Evolutionary conservation across 2,329 filamentous ascomycete genomes (phyloP).

Genomic region (Colletotrichum sp.): DNA sequence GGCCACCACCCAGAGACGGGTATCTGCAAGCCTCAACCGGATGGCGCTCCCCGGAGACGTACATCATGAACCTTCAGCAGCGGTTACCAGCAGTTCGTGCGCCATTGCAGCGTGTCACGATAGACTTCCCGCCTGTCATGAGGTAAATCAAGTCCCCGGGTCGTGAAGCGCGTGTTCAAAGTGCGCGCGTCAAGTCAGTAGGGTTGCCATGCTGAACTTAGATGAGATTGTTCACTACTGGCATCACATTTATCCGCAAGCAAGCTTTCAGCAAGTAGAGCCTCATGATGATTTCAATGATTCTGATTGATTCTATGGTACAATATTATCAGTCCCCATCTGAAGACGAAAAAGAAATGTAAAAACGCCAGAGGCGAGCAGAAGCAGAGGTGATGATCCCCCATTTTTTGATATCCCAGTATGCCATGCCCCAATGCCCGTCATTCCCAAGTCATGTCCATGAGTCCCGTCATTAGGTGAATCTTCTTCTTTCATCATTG

Average conservation of each 20-base stretch:
- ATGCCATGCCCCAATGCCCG: neutral
- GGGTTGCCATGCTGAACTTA: rapidly evolving
- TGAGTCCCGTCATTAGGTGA: neutral
- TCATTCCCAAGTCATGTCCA: neutral
- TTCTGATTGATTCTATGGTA: neutral
- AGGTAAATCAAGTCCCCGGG: neutral
- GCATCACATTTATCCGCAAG: neutral
- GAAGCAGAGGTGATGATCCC: neutral
- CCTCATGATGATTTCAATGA: neutral
- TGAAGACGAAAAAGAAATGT: neutral
- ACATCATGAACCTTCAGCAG: neutral
- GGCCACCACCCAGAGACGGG: neutral
- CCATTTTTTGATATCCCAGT: neutral
- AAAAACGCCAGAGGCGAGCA: neutral
- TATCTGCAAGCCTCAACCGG: neutral
- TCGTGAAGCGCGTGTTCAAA: neutral
- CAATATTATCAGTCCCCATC: neutral
- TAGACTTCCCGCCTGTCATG: neutral
- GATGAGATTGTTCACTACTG: rapidly evolving
- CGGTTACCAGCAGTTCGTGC: neutral
- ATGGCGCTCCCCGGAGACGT: neutral
- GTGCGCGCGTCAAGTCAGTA: neutral
- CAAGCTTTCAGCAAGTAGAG: rapidly evolving
- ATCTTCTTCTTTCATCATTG: neutral
- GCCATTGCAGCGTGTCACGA: neutral